Evolutionary conservation across 2,329 filamentous ascomycete genomes (phyloP), one percentile per base, ranked within the genome.

Genomic region (Cladosporium oxysporum): DNA sequence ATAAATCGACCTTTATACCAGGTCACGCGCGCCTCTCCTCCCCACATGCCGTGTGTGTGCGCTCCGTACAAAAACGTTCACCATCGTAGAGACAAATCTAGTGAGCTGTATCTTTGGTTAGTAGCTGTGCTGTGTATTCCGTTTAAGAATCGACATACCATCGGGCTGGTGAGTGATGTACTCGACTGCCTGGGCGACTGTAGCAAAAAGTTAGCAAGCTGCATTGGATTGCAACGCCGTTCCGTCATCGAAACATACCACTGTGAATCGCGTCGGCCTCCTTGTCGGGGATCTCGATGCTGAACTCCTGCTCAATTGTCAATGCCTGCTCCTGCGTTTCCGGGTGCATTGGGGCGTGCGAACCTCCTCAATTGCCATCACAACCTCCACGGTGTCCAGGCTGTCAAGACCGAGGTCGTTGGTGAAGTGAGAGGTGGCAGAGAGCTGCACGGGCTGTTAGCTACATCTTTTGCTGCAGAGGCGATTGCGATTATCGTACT

Each of bases 301-400:
- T 90, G 82, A 90, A 90, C 77, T 90, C 88, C 88, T 89, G 74
- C 75, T 49, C 29, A 8, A 12, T n/a, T 68, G 69, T 77, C 62
- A 77, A 71, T 60, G 47, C 28, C 50, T 65, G 57, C 87, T 78
- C 89, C 88, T 76, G 84, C 83, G 72, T 65, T 66, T 58, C 70
- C 66, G 63, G 31, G 62, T 69, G 52, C 52, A 47, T 63, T 16
- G 31, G 31, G 47, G 26, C 55, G 23, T 57, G 72, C 74, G 29
- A 66, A 93, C 91, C 89, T 99, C 95, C 87, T 99, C 95, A 82
- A 99, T 98, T 72, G 95, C 95, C 95, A 99, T 99, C 75, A 99
- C 95, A 72, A 99, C 95, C 86, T 99, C 95, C 70, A 99, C 95
- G 70, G 95, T 97, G 81, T 99, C 95, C 81, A 99, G 87, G 83